Conservation (phyloP, 305 asterid species). For the Ilex paraguariensis region DNA sequence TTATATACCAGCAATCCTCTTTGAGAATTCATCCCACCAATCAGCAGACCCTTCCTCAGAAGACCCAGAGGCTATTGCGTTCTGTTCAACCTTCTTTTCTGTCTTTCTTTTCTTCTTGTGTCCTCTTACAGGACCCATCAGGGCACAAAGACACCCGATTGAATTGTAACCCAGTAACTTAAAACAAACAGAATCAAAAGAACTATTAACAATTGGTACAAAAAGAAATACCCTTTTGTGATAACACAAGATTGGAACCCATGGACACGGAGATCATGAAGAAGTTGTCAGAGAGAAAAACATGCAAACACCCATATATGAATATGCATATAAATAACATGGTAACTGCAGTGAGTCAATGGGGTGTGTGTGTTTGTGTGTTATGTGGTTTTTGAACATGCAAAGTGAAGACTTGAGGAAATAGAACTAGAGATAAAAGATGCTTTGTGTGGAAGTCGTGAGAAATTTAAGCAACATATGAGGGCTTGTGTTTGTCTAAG, state of each 20-base stretch:
- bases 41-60: constrained; percentile 57
- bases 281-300: constrained; percentile 15
- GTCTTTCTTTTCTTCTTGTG: constrained; percentile 58
- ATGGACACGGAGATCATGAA: constrained; percentile 23
- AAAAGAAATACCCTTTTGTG: constrained; percentile 20
- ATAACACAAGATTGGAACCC: constrained; percentile 16
- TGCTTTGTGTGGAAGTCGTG: constrained; percentile 13
- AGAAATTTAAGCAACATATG: constrained; percentile 8
- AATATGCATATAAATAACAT: not conserved
- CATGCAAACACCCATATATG: constrained; percentile 34
- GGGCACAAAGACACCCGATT: constrained; percentile 18
- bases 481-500: constrained; percentile 19
- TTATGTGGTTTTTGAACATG: constrained; percentile 25
- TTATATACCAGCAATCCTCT: constrained; percentile 46
- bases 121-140: constrained; percentile 76
- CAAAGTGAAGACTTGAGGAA: constrained; percentile 27
- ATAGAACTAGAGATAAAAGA: not conserved
- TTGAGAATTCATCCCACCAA: constrained; percentile 67
- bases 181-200: constrained; percentile 21
- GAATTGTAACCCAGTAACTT: constrained; percentile 24
- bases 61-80: constrained; percentile 44
- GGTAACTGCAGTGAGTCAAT: constrained; percentile 16
- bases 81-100: constrained; percentile 51
- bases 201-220: constrained; percentile 21
- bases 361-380: constrained; percentile 11